Evolutionary conservation across 176 grass and related monocot species (phyloP).

Genomic region (Phoenix dactylifera): DNA sequence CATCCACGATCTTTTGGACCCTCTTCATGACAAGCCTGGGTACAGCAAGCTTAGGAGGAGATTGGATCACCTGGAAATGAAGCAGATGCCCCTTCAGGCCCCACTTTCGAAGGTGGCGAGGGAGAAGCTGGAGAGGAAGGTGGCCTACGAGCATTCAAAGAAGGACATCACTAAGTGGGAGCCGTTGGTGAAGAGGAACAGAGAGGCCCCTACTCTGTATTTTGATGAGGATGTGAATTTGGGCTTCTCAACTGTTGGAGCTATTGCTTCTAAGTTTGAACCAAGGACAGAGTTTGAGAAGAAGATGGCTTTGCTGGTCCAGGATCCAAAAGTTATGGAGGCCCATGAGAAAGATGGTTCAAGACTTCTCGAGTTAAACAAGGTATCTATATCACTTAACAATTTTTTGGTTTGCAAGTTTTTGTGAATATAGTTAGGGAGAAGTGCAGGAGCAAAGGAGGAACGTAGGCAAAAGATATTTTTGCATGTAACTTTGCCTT

Average conservation of each 20-base stretch:
- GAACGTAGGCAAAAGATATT: too few relatives aligned
- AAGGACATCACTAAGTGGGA: constrained; percentile 71
- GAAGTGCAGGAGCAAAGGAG: too few relatives aligned
- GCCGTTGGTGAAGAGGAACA: constrained; percentile 43
- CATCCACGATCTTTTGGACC: constrained; percentile 74
- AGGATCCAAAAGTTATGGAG: constrained; percentile 42
- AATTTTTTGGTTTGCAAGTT: neutral
- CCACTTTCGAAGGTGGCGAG: constrained; percentile 58
- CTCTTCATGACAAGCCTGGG: constrained; percentile 57
- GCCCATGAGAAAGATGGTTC: constrained; percentile 83
- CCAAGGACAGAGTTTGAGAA: constrained; percentile 72
- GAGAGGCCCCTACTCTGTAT: constrained; percentile 61
- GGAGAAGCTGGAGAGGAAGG: constrained; percentile 49
- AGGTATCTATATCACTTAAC: constrained; percentile 32
- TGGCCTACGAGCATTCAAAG: constrained; percentile 25
- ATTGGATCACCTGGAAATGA: constrained; percentile 54
- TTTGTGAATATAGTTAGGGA: too few relatives aligned
- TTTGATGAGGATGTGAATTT: constrained; percentile 74
- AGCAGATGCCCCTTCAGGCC: constrained; percentile 34
- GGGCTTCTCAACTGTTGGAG: constrained; percentile 49
- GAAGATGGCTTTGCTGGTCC: constrained; percentile 48
- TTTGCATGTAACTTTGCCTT: too few relatives aligned
- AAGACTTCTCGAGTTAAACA: constrained; percentile 87
- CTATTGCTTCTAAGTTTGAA: constrained; percentile 74
- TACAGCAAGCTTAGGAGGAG: constrained; percentile 78